These are phyloP conservation scores for Wickerhamiella brachini DNA, from an alignment of 805 yeast genomes.

Conservation along the genomic window DNA sequence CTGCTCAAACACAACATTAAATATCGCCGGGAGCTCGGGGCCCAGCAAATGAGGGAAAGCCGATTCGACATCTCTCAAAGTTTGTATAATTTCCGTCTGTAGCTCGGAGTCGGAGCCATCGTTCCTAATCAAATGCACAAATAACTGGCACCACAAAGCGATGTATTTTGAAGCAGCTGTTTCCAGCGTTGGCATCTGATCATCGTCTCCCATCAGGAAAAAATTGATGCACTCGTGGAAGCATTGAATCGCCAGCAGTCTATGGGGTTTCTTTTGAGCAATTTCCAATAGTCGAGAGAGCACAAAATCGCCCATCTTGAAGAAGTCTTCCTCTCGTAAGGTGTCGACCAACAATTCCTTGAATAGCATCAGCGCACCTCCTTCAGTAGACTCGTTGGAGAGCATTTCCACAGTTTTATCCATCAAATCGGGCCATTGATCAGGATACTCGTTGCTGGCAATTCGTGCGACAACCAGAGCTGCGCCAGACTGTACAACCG, in stretches of 20 bases:
- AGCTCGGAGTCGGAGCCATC: constrained; percentile 4
- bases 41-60: constrained; percentile 15
- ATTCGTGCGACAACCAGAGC: constrained; percentile 72
- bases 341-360: constrained; percentile 77
- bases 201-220: constrained; percentile 20
- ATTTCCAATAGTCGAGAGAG: constrained; percentile 13
- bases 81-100: constrained; percentile 12
- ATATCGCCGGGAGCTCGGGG: constrained; percentile 11
- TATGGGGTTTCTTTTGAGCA: constrained; percentile 10
- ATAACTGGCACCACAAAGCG: constrained; percentile 10
- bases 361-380: constrained; percentile 20
- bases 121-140: constrained; percentile 4
- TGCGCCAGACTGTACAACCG: constrained; percentile 40
- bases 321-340: constrained; percentile 74
- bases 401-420: constrained; percentile 9
- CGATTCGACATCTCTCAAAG: constrained; percentile 14
- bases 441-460: constrained; percentile 84
- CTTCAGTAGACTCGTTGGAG: constrained; percentile 37
- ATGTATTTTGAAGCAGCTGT: constrained; percentile 9
- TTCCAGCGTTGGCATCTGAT: constrained; percentile 14
- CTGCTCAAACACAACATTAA: constrained; percentile 3
- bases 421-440: constrained; percentile 75
- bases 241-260: constrained; percentile 21
- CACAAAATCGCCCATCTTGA: constrained; percentile 40
- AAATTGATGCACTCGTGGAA: constrained; percentile 23